Conservation (phyloP, 1,284 basidiomycete species). For the Puccinia hordei region DNA sequence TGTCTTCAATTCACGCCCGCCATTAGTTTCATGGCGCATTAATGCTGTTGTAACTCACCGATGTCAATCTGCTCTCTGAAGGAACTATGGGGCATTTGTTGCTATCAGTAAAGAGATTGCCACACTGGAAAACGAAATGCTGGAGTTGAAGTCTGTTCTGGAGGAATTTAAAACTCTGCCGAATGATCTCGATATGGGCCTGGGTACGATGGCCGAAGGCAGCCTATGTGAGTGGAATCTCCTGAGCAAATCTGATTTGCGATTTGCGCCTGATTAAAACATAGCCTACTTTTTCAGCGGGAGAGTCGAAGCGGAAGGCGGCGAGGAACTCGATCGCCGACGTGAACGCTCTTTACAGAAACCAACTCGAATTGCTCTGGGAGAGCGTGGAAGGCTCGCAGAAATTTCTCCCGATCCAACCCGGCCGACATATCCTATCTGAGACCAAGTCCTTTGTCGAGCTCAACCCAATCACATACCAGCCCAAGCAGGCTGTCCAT, state of each 20-base stretch:
- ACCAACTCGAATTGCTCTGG: slow-evolving; percentile 88
- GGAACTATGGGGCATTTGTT: slow-evolving; percentile 86
- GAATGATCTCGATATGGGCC: slow-evolving; percentile 78
- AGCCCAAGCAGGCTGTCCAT: slow-evolving; percentile 79
- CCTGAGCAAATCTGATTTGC: slow-evolving; percentile 48
- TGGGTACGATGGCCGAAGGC: slow-evolving; percentile 55
- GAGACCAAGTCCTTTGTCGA: slow-evolving; percentile 82
- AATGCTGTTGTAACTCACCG: not conserved
- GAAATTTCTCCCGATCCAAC: slow-evolving; percentile 85
- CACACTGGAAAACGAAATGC: slow-evolving; percentile 93
- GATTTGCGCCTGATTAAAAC: slow-evolving; percentile 60
- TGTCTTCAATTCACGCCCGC: slow-evolving; percentile 50
- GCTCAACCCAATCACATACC: slow-evolving; percentile 93
- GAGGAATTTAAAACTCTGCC: slow-evolving; percentile 91
- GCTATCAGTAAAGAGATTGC: slow-evolving; percentile 95
- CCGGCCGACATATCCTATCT: slow-evolving; percentile 84
- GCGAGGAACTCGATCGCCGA: slow-evolving; percentile 88
- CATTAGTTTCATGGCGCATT: not conserved
- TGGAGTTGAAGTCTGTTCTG: slow-evolving; percentile 90
- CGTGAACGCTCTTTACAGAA: slow-evolving; percentile 86
- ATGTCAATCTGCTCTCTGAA: slow-evolving; percentile 27
- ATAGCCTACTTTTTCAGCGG: slow-evolving; percentile 58
- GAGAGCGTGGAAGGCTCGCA: slow-evolving; percentile 91
- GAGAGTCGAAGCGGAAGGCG: slow-evolving; percentile 56
- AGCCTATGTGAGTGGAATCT: slow-evolving; percentile 56